Conservation (phyloP, 306 rosid genomes). For the Glycine soja region DNA sequence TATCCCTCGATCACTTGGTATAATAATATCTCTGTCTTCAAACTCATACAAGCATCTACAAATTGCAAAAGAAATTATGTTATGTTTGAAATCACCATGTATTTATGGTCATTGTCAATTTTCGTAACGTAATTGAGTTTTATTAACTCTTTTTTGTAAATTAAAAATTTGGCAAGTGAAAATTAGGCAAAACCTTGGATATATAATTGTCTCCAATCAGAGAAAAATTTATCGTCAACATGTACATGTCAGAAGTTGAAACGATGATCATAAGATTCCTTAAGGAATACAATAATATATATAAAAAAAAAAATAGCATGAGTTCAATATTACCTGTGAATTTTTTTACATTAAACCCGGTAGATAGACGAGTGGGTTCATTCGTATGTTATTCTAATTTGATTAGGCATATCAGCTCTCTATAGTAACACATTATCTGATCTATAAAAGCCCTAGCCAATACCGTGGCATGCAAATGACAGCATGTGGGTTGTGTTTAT, state of each 20-base stretch:
- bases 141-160: not conserved
- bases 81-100: not conserved
- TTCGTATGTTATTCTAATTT: not conserved
- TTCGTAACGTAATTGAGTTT: no score
- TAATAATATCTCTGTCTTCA: not conserved
- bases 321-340: no score
- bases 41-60: not conserved
- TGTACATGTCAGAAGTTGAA: not conserved
- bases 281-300: no score
- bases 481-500: slow-evolving; percentile 15
- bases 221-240: not conserved
- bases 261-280: not conserved
- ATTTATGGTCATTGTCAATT: not conserved
- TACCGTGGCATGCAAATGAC: slow-evolving; percentile 24
- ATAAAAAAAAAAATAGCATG: no score
- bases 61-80: not conserved
- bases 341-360: not conserved
- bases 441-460: not conserved
- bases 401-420: not conserved
- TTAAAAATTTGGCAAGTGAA: not conserved
- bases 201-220: no score
- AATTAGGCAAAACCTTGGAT: no score
- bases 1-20: not conserved
- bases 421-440: not conserved
- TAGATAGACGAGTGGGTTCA: not conserved